phyloP scores from a whole-genome alignment of 2,329 filamentous ascomycete species.

The Alternaria arbusti region DNA sequence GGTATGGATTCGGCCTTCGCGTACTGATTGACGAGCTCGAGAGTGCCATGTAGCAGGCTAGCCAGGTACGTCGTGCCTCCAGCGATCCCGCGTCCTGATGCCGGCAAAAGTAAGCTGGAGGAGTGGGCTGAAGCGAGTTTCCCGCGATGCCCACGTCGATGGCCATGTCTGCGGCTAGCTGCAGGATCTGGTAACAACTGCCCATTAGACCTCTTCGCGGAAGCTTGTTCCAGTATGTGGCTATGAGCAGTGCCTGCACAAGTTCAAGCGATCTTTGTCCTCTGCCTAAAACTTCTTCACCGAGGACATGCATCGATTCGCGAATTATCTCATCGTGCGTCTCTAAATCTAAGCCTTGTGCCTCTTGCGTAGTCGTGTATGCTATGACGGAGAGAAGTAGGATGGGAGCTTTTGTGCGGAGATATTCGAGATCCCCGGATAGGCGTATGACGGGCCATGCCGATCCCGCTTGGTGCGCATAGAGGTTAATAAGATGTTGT shows the following conservation, averaged over 20 bases:
- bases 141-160: constrained; percentile 38
- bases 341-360: constrained; percentile 25
- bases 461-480: constrained; percentile 21
- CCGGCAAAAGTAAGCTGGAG: constrained; percentile 28
- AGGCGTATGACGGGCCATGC: constrained; percentile 30
- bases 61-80: constrained; percentile 39
- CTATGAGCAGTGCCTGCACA: constrained; percentile 36
- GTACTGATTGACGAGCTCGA: constrained; percentile 26
- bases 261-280: constrained; percentile 35
- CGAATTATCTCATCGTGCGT: constrained; percentile 35
- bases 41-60: constrained; percentile 35
- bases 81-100: constrained; percentile 27
- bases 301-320: constrained; percentile 29
- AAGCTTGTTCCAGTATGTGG: constrained; percentile 31
- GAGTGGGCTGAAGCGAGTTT: constrained; percentile 28
- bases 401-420: constrained; percentile 31
- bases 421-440: constrained; percentile 12
- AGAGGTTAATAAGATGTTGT: constrained; percentile 25
- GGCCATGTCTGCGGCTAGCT: constrained; percentile 38
- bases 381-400: constrained; percentile 29
- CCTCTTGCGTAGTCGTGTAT: constrained; percentile 26
- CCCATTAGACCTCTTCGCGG: constrained; percentile 24
- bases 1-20: constrained; percentile 28
- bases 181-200: constrained; percentile 35
- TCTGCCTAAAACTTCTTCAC: constrained; percentile 27